Evolutionary conservation across 2,329 filamentous ascomycete species (phyloP), one percentile per base, ranked within the genome.

Genomic region (Hypoxylon sp.): DNA sequence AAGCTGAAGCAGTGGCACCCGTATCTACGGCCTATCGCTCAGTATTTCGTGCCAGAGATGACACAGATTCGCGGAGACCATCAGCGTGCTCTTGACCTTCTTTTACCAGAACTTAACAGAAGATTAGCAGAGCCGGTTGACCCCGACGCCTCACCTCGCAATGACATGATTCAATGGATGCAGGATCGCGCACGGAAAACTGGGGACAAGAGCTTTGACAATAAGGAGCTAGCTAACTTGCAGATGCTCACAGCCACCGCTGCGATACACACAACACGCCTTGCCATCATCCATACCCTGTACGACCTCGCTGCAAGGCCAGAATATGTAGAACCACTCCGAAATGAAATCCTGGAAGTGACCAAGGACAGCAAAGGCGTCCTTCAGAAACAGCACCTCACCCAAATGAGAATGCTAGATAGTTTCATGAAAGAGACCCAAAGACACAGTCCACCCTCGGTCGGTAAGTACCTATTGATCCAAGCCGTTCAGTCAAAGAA

Each of bases 251-350:
- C 78, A 14, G 75, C 75, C 9, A 75, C 79, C 11, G 78, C 78
- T 2, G 75, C 79, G 5, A 80, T 82, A 13, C 76, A 79, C 52
- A 79, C 79, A 0, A 80, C 77, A 0, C 67, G 76, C 10, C 67
- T 77, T 32, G 72, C 78, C 2, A 65, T 77, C 4, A 79, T 78
- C 1, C 82, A 60, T 69, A 78, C 43, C 2, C 70, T 85, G 38
- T 82, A 80, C 61, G 82, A 85, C 60, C 74, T 86, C 2, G 77
- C 76, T 2, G 75, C 79, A 13, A 67, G 69, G 11, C 82, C 80
- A 0, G 82, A 85, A 69, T 82, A 80, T 67, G 72, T 83, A 25
- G 77, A 82, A 32, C 78, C 79, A 2, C 71, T 84, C 21, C 78
- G 82, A 9, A 73, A 80, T 21, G 83, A 85, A 69, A 81, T 82